A percentile compares a stretch with the other conserved stretches of the same genome.
These are phyloP conservation scores for Didymella exigua DNA, from an alignment of 2,329 filamentous ascomycete genomes.

Conservation along the genomic window DNA sequence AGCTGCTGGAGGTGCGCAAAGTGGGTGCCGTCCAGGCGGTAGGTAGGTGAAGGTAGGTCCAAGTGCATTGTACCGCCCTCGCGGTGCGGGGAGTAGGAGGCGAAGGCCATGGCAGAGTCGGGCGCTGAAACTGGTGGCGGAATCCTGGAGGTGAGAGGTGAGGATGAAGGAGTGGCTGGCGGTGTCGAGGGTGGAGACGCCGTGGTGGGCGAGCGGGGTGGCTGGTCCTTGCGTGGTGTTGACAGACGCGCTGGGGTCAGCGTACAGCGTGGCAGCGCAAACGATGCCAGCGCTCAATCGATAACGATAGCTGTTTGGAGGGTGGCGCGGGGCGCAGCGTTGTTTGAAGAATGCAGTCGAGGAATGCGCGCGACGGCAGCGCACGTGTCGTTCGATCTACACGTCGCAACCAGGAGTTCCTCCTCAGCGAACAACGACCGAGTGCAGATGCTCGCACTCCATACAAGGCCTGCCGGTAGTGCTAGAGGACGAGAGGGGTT, in stretches of 20 bases:
- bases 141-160: conserved; percentile 14
- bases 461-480: conserved; percentile 41
- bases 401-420: conserved; percentile 30
- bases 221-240: conserved; percentile 15
- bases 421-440: conserved; percentile 44
- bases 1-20: conserved; percentile 81
- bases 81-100: conserved; percentile 55
- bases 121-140: conserved; percentile 18
- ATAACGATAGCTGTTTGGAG: conserved; percentile 35
- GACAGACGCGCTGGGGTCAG: conserved; percentile 13
- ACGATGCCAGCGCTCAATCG: conserved; percentile 29
- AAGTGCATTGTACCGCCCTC: conserved; percentile 81
- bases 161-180: conserved; percentile 14
- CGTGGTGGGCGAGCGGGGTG: conserved; percentile 18
- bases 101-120: conserved; percentile 52
- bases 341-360: conserved; percentile 36
- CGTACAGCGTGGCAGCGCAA: conserved; percentile 28
- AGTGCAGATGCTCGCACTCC: conserved; percentile 31
- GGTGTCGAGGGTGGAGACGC: conserved; percentile 13
- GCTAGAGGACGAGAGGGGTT: conserved; percentile 18
- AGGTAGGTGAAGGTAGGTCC: conserved; percentile 85
- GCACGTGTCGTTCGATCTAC: conserved; percentile 22
- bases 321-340: conserved; percentile 20
- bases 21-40: conserved; percentile 73
- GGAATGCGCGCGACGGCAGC: conserved; percentile 31